A percentile compares a stretch with the other conserved stretches of the same genome.
Conservation (phyloP, 345 rosid species). For the Euphorbia pulcherrima region DNA sequence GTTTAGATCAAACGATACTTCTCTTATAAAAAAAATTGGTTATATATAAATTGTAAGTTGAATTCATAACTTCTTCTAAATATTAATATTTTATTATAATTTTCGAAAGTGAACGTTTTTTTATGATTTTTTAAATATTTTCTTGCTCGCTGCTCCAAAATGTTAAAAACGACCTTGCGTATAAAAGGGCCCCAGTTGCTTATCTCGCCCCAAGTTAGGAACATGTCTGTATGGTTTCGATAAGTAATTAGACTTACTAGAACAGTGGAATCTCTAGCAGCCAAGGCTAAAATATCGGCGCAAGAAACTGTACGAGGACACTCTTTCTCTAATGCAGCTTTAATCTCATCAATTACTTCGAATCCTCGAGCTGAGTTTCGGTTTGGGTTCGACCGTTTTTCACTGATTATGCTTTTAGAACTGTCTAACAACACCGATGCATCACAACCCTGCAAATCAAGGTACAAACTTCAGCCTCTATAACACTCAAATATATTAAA, state of each 20-base stretch:
- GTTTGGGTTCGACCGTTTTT: conserved; percentile 78
- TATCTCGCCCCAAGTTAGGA: too few relatives aligned
- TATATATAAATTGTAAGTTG: too few relatives aligned
- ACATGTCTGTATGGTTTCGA: background rate
- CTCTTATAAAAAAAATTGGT: too few relatives aligned
- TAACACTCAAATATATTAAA: too few relatives aligned
- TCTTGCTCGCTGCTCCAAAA: too few relatives aligned
- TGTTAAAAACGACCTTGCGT: too few relatives aligned
- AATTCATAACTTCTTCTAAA: too few relatives aligned
- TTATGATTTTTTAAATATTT: too few relatives aligned
- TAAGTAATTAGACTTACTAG: conserved; percentile 47
- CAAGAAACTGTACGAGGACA: conserved; percentile 82
- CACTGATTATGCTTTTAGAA: conserved; percentile 50
- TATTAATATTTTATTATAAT: too few relatives aligned
- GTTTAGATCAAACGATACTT: too few relatives aligned
- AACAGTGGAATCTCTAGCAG: conserved; percentile 89
- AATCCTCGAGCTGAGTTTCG: conserved; percentile 74
- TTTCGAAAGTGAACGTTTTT: too few relatives aligned
- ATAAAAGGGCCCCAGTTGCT: too few relatives aligned
- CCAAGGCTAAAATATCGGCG: conserved; percentile 70
- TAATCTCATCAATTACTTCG: conserved; percentile 73
- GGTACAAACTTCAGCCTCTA: background rate
- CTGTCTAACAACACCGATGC: conserved; percentile 74
- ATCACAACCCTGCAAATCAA: conserved; percentile 71
- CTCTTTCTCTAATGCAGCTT: conserved; percentile 64